Base-by-base conservation (phyloP, 495 filamentous ascomycete species). In the Aspergillus bridgeri region DNA sequence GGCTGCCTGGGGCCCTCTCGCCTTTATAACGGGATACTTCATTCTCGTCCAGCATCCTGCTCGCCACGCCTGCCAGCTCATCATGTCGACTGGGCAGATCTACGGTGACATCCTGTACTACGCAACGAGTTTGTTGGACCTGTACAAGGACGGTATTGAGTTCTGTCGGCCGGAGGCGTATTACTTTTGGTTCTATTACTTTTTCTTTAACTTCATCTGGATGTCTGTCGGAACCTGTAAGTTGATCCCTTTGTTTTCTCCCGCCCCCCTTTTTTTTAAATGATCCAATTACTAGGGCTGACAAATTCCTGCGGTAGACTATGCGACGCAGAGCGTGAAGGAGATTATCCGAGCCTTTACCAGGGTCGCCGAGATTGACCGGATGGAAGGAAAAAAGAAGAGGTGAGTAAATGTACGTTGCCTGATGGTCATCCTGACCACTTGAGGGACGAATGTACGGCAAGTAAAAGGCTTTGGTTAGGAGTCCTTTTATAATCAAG, bases 21-120 rank as follows among this genome's bases (percentile, higher is more conserved):
- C 82, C 50, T 82, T 89, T 60, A 48, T 80, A 9, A 76, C 82
- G 17, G 86, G 85, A 1, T 67, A 72, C 23, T 61, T 82, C 54
- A 86, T 90, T 48, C 76, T 74, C 22, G 71, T 64, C 4, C 67
- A 76, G 9, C 81, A 83, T 65, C 78, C 79, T 22, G 60, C 81
- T 4, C 82, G 89, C 13, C 81, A 92, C 65, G 73, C 86, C 2
- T 67, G 89, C 38, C 89, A 91, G 65, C 68, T 82, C 27, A 65
- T 89, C 48, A 79, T 88, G 0, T 86, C 84, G 27, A 62, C 88
- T 18, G 89, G 84, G 13, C 90, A 95, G 66, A 72, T 93, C 7
- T 95, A 93, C 70, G 89, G 90, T 25, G 88, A 89, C 52, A 73
- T 86, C 20, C 77, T 95, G 9, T 95, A 95, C 72, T 93, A 89